These are phyloP conservation scores for Phaeosphaeriaceae sp. DNA, from an alignment of 2,329 filamentous ascomycete genomes.

Conservation along the genomic window DNA sequence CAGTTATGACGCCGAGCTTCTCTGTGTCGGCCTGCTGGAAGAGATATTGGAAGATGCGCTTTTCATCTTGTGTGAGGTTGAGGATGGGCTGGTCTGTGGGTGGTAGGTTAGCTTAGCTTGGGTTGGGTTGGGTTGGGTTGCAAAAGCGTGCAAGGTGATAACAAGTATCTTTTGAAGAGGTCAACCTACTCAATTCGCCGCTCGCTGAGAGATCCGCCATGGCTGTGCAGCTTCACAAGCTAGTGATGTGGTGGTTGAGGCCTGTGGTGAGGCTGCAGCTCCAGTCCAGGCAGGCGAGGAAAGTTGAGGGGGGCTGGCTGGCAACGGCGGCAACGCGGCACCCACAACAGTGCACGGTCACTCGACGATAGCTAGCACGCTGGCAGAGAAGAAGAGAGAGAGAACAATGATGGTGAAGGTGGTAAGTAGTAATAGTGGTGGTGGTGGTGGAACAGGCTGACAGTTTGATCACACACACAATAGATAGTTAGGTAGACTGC, in stretches of 20 bases:
- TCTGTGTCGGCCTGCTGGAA: conserved; percentile 94
- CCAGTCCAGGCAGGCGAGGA: conserved; percentile 6
- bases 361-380: no score
- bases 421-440: conserved; percentile 5
- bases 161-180: conserved; percentile 1
- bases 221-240: conserved; percentile 27
- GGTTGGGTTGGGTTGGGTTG: no score
- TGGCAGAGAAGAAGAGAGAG: no score
- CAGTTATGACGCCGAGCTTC: conserved; percentile 89
- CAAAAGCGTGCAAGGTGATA: no score
- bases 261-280: conserved; percentile 44
- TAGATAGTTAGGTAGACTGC: no score
- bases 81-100: conserved; percentile 62
- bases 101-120: conserved; percentile 25
- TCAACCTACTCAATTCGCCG: conserved; percentile 44
- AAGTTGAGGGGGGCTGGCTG: no score
- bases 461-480: no score
- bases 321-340: no score
- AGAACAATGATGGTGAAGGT: no score
- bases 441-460: no score
- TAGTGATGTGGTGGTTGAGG: conserved; percentile 23
- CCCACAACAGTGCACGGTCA: no score
- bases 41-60: conserved; percentile 89
- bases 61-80: conserved; percentile 90
- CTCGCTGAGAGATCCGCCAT: conserved; percentile 46